phyloP scores from a whole-genome alignment of 352 stramenopile species.

The Phytophthora vignae region DNA sequence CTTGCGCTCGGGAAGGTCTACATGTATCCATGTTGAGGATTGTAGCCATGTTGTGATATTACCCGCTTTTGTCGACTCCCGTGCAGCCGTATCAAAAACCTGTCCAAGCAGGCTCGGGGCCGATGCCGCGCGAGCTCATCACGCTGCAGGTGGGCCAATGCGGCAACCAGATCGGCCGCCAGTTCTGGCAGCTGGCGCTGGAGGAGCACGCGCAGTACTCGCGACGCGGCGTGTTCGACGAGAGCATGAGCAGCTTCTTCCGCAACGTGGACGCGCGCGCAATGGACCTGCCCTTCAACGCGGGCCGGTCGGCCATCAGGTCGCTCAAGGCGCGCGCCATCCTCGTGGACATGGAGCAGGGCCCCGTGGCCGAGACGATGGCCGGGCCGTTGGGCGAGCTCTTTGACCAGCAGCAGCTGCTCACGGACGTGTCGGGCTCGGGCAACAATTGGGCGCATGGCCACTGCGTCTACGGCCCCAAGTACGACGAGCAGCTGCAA shows the following conservation, averaged over 20 bases:
- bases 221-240: constrained; percentile 76
- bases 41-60: too few species aligned
- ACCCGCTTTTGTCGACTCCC: too few species aligned
- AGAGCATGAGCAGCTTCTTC: constrained; percentile 94
- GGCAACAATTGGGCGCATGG: constrained; percentile 96
- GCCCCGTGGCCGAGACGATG: constrained; percentile 87
- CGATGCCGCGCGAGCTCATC: constrained; percentile 88
- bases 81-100: too few species aligned
- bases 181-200: constrained; percentile 93
- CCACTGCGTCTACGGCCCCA: constrained; percentile 86
- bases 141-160: constrained; percentile 94
- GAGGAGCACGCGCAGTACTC: constrained; percentile 88
- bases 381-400: constrained; percentile 83
- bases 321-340: constrained; percentile 86
- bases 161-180: constrained; percentile 94
- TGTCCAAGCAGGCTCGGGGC: background rate
- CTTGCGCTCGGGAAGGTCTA: too few species aligned
- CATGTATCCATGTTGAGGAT: too few species aligned
- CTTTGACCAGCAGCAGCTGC: constrained; percentile 89
- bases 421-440: constrained; percentile 90
- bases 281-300: constrained; percentile 58
- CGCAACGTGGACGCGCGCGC: constrained; percentile 87
- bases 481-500: constrained; percentile 87
- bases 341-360: constrained; percentile 95
- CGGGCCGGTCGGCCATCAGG: constrained; percentile 49